phyloP scores from a whole-genome alignment of 768 basidiomycete species.

The Rhodotorula graminis region DNA sequence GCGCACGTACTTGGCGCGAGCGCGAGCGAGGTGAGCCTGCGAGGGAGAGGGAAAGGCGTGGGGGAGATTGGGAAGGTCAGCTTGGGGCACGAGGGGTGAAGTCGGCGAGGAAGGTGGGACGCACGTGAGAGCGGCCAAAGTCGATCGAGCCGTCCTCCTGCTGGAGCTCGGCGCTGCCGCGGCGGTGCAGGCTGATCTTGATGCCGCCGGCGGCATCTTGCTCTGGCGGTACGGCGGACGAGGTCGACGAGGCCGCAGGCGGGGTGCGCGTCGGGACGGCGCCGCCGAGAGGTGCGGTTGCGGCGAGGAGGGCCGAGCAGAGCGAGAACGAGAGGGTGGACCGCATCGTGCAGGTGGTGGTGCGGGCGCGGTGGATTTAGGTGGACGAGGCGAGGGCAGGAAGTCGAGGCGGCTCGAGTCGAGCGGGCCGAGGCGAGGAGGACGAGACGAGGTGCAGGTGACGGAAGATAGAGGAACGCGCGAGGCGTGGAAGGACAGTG shows the following conservation, averaged over 20 bases:
- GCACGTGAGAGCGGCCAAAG: conserved; percentile 13
- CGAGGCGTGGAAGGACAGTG: no score
- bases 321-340: neutral
- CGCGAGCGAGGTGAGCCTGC: conserved; percentile 25
- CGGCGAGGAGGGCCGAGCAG: conserved; percentile 3
- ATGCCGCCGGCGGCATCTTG: neutral
- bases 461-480: neutral
- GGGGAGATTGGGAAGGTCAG: neutral
- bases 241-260: neutral
- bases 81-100: neutral
- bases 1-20: conserved; percentile 20
- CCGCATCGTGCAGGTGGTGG: neutral
- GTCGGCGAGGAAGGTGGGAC: neutral
- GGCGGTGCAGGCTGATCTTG: conserved; percentile 13
- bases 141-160: conserved; percentile 24
- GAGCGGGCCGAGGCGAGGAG: no score
- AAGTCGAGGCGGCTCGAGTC: neutral
- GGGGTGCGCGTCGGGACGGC: neutral
- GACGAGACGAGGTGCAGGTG: neutral
- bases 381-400: neutral
- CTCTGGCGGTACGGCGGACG: neutral
- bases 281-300: neutral
- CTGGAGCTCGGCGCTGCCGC: conserved; percentile 22
- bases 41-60: neutral
- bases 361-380: neutral